Percentiles rank a stretch among this genome's conserved stretches.
phyloP scores from a whole-genome alignment of 2,329 filamentous ascomycete species.

The Didymella pinodella region DNA sequence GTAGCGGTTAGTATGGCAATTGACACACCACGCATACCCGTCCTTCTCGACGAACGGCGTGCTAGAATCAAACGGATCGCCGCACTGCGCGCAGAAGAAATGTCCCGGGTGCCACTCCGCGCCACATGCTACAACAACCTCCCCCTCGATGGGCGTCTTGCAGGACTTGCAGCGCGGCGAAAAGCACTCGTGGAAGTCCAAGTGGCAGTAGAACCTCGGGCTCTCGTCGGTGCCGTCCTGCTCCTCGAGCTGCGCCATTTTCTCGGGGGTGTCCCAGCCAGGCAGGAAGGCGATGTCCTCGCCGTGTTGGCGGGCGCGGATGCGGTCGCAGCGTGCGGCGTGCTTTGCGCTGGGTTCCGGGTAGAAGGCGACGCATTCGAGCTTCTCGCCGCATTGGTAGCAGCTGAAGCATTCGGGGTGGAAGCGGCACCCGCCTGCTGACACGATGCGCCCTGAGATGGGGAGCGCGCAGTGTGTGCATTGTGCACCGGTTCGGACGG shows the following conservation, averaged over 20 bases:
- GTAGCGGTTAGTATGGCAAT: slow-evolving; percentile 90
- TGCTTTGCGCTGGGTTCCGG: slow-evolving; percentile 82
- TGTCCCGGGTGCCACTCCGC: slow-evolving; percentile 97
- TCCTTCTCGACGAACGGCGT: slow-evolving; percentile 96
- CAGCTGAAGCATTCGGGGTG: slow-evolving; percentile 94
- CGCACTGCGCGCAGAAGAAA: slow-evolving; percentile 99
- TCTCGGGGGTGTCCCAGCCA: slow-evolving; percentile 61
- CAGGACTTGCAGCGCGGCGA: slow-evolving; percentile 94
- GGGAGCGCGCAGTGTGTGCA: slow-evolving; percentile 85
- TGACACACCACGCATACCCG: slow-evolving; percentile 95
- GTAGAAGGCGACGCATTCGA: slow-evolving; percentile 96
- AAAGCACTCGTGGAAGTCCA: slow-evolving; percentile 98
- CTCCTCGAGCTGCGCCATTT: slow-evolving; percentile 63
- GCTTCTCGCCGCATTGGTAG: slow-evolving; percentile 82
- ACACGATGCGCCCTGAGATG: slow-evolving; percentile 90
- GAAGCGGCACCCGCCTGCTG: slow-evolving; percentile 81
- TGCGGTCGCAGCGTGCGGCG: slow-evolving; percentile 75
- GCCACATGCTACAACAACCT: slow-evolving; percentile 91
- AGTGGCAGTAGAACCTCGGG: slow-evolving; percentile 91
- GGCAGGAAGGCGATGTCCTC: slow-evolving; percentile 57
- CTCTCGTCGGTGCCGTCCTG: slow-evolving; percentile 69
- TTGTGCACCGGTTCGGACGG: slow-evolving; percentile 68
- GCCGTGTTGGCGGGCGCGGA: slow-evolving; percentile 66
- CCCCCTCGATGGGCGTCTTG: slow-evolving; percentile 93
- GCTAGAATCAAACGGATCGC: slow-evolving; percentile 72